These are phyloP conservation scores for Combretum micranthum DNA, from an alignment of 345 rosid species.

Conservation along the genomic window DNA sequence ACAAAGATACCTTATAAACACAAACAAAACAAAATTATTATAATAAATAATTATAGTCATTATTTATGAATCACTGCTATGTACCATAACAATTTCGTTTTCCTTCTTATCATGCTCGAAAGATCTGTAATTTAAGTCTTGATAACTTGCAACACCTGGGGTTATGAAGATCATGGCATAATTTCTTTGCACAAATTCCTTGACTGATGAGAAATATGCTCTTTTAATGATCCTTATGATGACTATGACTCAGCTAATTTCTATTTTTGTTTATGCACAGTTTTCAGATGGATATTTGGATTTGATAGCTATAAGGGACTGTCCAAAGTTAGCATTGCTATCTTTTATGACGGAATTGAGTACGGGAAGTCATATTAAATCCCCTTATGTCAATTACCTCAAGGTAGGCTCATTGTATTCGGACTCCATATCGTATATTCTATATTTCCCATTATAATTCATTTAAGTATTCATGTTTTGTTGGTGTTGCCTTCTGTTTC, in stretches of 20 bases:
- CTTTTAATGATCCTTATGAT: neutral
- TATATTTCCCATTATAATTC: neutral
- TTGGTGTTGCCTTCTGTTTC: neutral
- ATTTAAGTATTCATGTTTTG: too few relatives aligned
- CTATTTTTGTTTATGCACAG: constrained; percentile 29
- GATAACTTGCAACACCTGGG: too few relatives aligned
- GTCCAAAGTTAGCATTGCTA: constrained; percentile 62
- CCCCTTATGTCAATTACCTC: constrained; percentile 56
- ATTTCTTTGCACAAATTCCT: too few relatives aligned
- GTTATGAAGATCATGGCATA: too few relatives aligned
- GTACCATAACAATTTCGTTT: too few relatives aligned
- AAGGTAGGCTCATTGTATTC: constrained; percentile 38
- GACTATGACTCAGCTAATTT: neutral
- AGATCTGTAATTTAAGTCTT: too few relatives aligned
- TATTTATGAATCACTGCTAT: too few relatives aligned
- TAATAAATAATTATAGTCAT: too few relatives aligned
- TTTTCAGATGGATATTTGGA: constrained; percentile 92
- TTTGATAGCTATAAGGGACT: constrained; percentile 52
- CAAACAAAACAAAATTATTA: too few relatives aligned
- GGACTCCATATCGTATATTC: neutral
- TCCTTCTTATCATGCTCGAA: too few relatives aligned
- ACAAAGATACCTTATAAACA: too few relatives aligned
- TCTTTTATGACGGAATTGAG: constrained; percentile 47
- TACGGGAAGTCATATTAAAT: constrained; percentile 67
- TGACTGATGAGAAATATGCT: too few relatives aligned